Percentiles rank a stretch among this genome's conserved stretches.
Conservation (phyloP, 768 basidiomycete genomes). For the Lyophyllum semitale region DNA sequence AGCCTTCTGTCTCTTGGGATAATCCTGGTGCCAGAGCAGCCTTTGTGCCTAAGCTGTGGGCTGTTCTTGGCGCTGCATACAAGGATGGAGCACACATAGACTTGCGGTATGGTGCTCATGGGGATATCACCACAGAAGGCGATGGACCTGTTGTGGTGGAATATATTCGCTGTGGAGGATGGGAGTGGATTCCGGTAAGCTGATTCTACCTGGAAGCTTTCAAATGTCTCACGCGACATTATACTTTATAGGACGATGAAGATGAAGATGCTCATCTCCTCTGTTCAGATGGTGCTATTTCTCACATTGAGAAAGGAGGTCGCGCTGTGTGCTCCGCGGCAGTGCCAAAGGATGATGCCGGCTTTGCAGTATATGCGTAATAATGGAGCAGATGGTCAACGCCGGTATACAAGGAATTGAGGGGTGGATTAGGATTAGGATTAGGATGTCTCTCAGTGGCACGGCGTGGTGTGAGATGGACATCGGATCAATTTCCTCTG, state of each 20-base stretch:
- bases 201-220: neutral
- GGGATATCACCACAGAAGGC: constrained; percentile 40
- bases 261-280: constrained; percentile 70
- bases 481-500: constrained; percentile 1
- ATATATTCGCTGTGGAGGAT: constrained; percentile 75
- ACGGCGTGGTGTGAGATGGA: neutral
- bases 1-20: constrained; percentile 47
- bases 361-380: constrained; percentile 53
- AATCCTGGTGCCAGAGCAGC: constrained; percentile 40
- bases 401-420: neutral
- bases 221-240: constrained; percentile 2
- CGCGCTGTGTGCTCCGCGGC: constrained; percentile 51
- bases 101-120: constrained; percentile 52
- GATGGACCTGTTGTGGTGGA: constrained; percentile 67
- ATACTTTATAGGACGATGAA: constrained; percentile 52
- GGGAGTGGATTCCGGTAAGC: constrained; percentile 83
- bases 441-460: neutral
- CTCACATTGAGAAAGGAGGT: constrained; percentile 61
- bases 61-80: constrained; percentile 71
- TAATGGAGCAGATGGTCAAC: neutral
- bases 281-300: constrained; percentile 80
- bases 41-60: constrained; percentile 57
- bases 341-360: constrained; percentile 32
- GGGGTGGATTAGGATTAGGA: neutral
- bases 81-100: constrained; percentile 71